Conservation (phyloP, 805 yeast genomes). For the Tetrapisispora namnaoensis region DNA sequence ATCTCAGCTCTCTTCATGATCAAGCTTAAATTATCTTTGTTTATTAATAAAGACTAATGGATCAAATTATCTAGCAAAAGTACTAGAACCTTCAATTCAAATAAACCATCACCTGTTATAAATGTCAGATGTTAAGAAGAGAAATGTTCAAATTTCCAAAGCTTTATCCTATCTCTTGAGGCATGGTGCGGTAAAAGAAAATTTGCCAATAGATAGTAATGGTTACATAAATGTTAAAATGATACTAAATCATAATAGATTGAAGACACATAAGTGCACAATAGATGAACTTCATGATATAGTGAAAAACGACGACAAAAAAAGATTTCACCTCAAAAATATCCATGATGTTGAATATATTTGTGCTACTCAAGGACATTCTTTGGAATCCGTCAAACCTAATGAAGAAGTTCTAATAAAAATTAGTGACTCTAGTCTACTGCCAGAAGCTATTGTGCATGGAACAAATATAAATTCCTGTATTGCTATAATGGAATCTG, state of each 20-base stretch:
- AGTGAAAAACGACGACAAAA: conserved; percentile 58
- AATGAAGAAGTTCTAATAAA: conserved; percentile 35
- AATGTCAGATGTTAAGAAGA: conserved; percentile 14
- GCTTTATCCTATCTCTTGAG: conserved; percentile 67
- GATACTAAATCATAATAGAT: conserved; percentile 45
- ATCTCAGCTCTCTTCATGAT: background rate
- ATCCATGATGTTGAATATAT: conserved; percentile 31
- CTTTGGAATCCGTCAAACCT: conserved; percentile 37
- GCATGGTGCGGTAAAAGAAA: conserved; percentile 74
- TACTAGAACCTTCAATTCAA: background rate
- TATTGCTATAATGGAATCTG: conserved; percentile 36
- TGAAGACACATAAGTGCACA: conserved; percentile 48
- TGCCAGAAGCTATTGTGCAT: conserved; percentile 57
- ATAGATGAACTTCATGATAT: conserved; percentile 47
- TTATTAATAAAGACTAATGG: background rate
- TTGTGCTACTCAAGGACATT: conserved; percentile 95
- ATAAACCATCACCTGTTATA: too few relatives aligned
- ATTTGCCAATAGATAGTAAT: conserved; percentile 47
- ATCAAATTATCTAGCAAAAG: too few relatives aligned
- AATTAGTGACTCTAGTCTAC: conserved; percentile 30
- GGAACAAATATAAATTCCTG: conserved; percentile 58
- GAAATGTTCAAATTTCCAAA: conserved; percentile 57
- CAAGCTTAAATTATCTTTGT: background rate
- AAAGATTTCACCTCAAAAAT: conserved; percentile 48
- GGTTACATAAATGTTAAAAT: conserved; percentile 57